Evolutionary conservation across 805 yeast species (phyloP), one percentile per base, ranked within the genome.

Genomic region (Wickerhamomyces queroliae): DNA sequence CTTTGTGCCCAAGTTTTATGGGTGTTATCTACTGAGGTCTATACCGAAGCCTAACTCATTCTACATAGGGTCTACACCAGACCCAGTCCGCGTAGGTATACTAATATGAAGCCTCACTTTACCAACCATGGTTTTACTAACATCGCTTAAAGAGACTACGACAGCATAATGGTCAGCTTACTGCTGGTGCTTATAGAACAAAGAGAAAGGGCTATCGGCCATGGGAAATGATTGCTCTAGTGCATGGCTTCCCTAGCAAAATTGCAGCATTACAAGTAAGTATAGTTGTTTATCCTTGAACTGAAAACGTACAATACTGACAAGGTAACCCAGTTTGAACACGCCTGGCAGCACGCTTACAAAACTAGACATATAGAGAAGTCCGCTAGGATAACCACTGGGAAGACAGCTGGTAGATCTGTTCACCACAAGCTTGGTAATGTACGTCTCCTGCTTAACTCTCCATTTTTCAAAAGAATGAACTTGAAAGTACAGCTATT

Each of bases 31-130:
- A 2, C 61, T 86, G 9, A 76, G 77, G 44, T 83, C 91, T 0
- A 51, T 70, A 3, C 69, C 75, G 10, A 76, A 74, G 46, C 74
- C 76, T 18, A 64, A 64, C 30, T 73, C 83, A 9, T 79, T 80
- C 50, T 86, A 86, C 52, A 74, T 86, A 4, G 95, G 95, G 0
- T 85, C 95, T 1, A 83, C 95, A 0, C 91, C 93, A 2, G 74
- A 84, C 50, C 95, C 95, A 0, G 53, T 63, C 10, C 54, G 80
- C 48, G 68, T 63, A 45, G 28, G 64, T 47, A 18, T 23, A 8
- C 10, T 6, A 6, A 33, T 7, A 7, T 16, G 9, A 24, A 24
- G 11, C 4, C 3, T 10, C 7, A 18, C 13, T 10, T 20, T 11
- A 15, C 19, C 16, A 31, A 25, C n/a, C 5, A 23, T 13, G 18